Conservation (phyloP, 805 yeast species). For the Naumovozyma castellii region DNA sequence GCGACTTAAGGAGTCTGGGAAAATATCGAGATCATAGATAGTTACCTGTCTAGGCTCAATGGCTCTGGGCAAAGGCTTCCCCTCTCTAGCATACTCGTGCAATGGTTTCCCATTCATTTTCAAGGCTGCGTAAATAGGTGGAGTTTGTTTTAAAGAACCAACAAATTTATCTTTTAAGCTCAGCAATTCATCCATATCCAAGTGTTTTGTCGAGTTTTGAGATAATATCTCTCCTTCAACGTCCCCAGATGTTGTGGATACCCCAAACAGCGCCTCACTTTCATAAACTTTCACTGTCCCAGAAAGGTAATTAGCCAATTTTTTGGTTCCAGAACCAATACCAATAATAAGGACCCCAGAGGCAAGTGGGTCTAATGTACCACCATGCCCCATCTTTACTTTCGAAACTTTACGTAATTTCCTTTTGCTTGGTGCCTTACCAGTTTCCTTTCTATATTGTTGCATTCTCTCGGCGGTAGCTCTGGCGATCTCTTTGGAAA, state of each 20-base stretch:
- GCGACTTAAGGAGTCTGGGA: slow-evolving; percentile 39
- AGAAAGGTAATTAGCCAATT: slow-evolving; percentile 58
- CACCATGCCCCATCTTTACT: slow-evolving; percentile 96
- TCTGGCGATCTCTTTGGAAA: slow-evolving; percentile 43
- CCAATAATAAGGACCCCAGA: slow-evolving; percentile 92
- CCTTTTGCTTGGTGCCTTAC: slow-evolving; percentile 41
- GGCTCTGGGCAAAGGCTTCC: slow-evolving; percentile 73
- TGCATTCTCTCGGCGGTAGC: slow-evolving; percentile 40
- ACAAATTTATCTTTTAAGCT: slow-evolving; percentile 51
- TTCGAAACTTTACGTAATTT: slow-evolving; percentile 42
- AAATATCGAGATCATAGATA: slow-evolving; percentile 45
- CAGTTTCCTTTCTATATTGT: slow-evolving; percentile 31
- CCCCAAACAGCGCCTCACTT: slow-evolving; percentile 79
- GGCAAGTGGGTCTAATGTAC: slow-evolving; percentile 92
- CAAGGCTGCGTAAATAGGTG: slow-evolving; percentile 90
- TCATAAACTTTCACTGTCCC: slow-evolving; percentile 74
- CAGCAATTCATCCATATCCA: slow-evolving; percentile 44
- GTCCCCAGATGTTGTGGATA: slow-evolving; percentile 89
- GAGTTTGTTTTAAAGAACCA: slow-evolving; percentile 81
- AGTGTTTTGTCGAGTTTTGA: slow-evolving; percentile 45
- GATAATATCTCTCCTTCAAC: slow-evolving; percentile 74
- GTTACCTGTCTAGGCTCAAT: slow-evolving; percentile 68
- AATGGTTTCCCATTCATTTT: slow-evolving; percentile 91
- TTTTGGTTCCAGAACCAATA: slow-evolving; percentile 85
- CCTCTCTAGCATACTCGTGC: slow-evolving; percentile 88